Evolutionary conservation across 306 rosid species (phyloP), one percentile per base, ranked within the genome.

Genomic region (Rosa multiflora): DNA sequence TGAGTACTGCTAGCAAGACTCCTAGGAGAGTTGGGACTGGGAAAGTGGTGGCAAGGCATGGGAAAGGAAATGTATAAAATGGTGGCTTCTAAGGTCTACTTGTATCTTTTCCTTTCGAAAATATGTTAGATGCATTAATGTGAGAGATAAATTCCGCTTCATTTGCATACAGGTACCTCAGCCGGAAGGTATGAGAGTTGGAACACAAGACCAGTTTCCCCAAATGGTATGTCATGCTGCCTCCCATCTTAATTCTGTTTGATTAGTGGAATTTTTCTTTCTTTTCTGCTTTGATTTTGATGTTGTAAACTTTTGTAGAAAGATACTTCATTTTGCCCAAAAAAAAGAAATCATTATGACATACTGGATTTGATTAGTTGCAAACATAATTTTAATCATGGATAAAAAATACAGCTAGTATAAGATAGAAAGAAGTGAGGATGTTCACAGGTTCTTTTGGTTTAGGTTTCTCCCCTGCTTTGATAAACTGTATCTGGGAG

Each of bases 21-120:
- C 39, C 62, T 12, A 74, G 63, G 62, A 80, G 76, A 74, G 73
- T 43, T 35, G 72, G 80, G 66, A 46, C 73, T 3, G 49, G 72
- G 66, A 76, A 81, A 29, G 80, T 26, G n/a, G 74, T 39, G 35
- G 59, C 75, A 13, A 61, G 76, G 40, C 76, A 37, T 47, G 80
- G 66, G 56, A 70, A 61, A 58, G 80, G 84, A 58, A 81, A 81
- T 76, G 84, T 76, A n/a, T 5, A 58, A 10, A 58, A 21, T 43
- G 43, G 46, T 43, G 23, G 59, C 58, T 44, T 44, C 8, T n/a
- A 52, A 13, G 40, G 73, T 44, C 21, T 42, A 26, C 4, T 21
- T 35, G 4, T 49, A 14, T 39, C 1, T 21, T 66, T 26, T 47
- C 29, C 13, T 35, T 10, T 21, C 11, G 14, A 18, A 26, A 43